Conservation (phyloP, 2,329 filamentous ascomycete species). For the Paraphoma chrysanthemicola region DNA sequence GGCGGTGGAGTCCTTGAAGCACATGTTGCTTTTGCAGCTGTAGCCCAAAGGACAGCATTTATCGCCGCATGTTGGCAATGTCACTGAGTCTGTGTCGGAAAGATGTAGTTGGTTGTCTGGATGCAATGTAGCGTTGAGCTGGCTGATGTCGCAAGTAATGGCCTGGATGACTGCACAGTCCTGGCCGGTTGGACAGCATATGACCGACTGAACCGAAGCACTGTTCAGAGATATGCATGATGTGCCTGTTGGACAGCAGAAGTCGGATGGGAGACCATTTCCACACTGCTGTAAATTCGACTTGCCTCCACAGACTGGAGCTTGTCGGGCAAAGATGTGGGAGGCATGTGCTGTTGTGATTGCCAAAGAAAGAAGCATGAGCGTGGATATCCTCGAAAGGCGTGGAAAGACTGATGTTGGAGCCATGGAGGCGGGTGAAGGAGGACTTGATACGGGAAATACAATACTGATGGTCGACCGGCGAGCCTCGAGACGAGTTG, state of each 20-base stretch:
- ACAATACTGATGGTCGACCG: constrained; percentile 3
- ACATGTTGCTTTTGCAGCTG: constrained; percentile 63
- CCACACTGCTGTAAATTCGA: constrained; percentile 61
- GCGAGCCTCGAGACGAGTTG: constrained; percentile 11
- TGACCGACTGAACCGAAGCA: constrained; percentile 68
- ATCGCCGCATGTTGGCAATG: constrained; percentile 64
- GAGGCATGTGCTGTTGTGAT: constrained; percentile 34
- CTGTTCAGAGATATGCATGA: constrained; percentile 65
- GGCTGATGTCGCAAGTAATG: constrained; percentile 68
- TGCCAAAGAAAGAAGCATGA: constrained; percentile 38
- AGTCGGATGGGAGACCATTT: constrained; percentile 64
- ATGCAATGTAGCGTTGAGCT: constrained; percentile 65
- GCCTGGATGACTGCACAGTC: constrained; percentile 68
- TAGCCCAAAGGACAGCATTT: constrained; percentile 78
- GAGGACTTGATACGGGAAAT: not conserved
- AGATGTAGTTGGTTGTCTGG: constrained; percentile 71
- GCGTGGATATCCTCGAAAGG: constrained; percentile 41
- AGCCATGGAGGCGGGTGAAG: constrained; percentile 29
- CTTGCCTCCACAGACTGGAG: constrained; percentile 58
- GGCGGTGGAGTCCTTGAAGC: constrained; percentile 53
- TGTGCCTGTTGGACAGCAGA: constrained; percentile 67
- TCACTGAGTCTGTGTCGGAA: constrained; percentile 61
- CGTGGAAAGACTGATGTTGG: constrained; percentile 33
- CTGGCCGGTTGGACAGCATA: constrained; percentile 70
- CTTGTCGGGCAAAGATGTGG: constrained; percentile 38